phyloP scores from a whole-genome alignment of 2,329 filamentous ascomycete species.

The Catunica adiposa region DNA sequence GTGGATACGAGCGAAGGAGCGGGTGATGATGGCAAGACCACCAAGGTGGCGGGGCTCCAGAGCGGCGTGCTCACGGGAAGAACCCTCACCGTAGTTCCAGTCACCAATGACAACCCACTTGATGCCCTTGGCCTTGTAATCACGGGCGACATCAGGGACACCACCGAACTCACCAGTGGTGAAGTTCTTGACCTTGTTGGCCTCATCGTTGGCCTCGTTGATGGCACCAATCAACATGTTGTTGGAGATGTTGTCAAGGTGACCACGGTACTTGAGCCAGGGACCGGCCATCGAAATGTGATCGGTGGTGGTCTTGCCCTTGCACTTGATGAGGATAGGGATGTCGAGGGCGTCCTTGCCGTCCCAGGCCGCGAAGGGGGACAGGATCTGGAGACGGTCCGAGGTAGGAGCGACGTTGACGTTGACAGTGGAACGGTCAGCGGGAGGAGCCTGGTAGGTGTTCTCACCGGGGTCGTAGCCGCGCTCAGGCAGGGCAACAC shows the following conservation, averaged over 20 bases:
- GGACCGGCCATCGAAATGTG: slow-evolving; percentile 96
- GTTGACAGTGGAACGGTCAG: slow-evolving; percentile 52
- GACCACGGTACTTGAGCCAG: slow-evolving; percentile 97
- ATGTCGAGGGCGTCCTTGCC: slow-evolving; percentile 74
- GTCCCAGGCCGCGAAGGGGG: slow-evolving; percentile 76
- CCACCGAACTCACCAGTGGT: slow-evolving; percentile 70
- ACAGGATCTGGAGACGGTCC: slow-evolving; percentile 84
- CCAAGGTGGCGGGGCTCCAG: slow-evolving; percentile 95
- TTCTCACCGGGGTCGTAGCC: slow-evolving; percentile 86
- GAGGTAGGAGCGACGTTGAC: slow-evolving; percentile 78
- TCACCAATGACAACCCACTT: slow-evolving; percentile 96
- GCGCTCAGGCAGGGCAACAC: slow-evolving; percentile 58
- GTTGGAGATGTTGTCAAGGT: slow-evolving; percentile 99
- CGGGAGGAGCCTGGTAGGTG: slow-evolving; percentile 90
- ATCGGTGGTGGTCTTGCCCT: slow-evolving; percentile 94
- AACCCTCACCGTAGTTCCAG: slow-evolving; percentile 99
- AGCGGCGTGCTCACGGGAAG: slow-evolving; percentile 94
- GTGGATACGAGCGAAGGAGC: slow-evolving; percentile 96
- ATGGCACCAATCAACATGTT: slow-evolving; percentile 98
- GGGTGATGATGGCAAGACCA: slow-evolving; percentile 89
- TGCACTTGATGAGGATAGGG: slow-evolving; percentile 87
- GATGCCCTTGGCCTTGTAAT: slow-evolving; percentile 96
- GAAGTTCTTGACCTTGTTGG: slow-evolving; percentile 92
- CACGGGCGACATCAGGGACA: slow-evolving; percentile 84
- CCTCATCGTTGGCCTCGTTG: slow-evolving; percentile 89